phyloP scores from a whole-genome alignment of 1,284 basidiomycete genomes.

The Leccinum subspadiceum region DNA sequence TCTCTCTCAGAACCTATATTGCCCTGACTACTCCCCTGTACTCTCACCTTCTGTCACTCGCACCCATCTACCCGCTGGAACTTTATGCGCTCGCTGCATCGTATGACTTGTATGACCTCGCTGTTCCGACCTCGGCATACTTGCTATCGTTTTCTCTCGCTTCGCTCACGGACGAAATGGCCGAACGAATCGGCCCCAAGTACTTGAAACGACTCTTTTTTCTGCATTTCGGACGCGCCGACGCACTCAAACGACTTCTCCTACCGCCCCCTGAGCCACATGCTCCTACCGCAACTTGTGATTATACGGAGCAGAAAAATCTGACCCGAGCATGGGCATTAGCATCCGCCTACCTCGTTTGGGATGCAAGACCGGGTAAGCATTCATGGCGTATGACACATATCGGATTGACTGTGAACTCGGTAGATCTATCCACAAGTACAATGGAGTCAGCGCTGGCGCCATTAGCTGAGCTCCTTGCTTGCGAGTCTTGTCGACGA shows the following conservation, averaged over 20 bases:
- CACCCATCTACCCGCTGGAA: constrained; percentile 54
- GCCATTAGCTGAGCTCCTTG: constrained; percentile 56
- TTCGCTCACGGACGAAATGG: constrained; percentile 58
- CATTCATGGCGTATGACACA: neutral
- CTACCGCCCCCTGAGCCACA: constrained; percentile 62
- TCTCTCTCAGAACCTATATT: constrained; percentile 42
- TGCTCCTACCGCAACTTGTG: constrained; percentile 53
- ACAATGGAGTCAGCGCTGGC: constrained; percentile 59
- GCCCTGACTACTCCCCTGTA: constrained; percentile 42
- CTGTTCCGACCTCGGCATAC: constrained; percentile 57
- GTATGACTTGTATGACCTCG: constrained; percentile 56
- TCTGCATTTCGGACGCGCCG: constrained; percentile 42
- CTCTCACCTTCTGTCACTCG: constrained; percentile 49
- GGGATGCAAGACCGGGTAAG: constrained; percentile 66
- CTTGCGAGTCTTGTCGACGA: constrained; percentile 59
- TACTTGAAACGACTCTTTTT: constrained; percentile 44
- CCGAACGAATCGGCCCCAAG: constrained; percentile 52
- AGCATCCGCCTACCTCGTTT: constrained; percentile 64
- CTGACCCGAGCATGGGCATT: constrained; percentile 64
- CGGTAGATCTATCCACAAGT: constrained; percentile 54
- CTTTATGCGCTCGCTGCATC: constrained; percentile 59
- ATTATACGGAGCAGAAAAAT: constrained; percentile 61
- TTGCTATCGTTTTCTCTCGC: constrained; percentile 58
- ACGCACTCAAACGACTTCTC: constrained; percentile 57
- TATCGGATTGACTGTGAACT: constrained; percentile 12